Conservation (phyloP, 2,329 filamentous ascomycete genomes). For the Trichoderma sp. region DNA sequence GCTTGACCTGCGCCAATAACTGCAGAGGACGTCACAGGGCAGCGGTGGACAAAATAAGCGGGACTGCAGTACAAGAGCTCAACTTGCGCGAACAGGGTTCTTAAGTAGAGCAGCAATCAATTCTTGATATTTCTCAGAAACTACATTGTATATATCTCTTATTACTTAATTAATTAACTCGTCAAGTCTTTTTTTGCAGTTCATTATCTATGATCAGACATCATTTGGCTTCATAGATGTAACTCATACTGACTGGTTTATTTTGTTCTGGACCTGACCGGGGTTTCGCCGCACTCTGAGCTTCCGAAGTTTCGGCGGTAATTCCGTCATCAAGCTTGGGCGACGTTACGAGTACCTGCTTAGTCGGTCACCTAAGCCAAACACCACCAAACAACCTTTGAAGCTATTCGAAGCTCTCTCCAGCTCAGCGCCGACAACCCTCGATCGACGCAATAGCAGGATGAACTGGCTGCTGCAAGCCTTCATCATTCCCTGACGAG, state of each 20-base stretch:
- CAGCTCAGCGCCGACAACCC: neutral
- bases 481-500: slow-evolving; percentile 1
- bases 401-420: neutral
- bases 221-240: neutral
- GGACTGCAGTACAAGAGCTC: neutral
- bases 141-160: no score
- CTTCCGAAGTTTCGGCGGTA: slow-evolving; percentile 15
- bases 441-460: slow-evolving; percentile 6
- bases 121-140: no score
- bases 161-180: neutral
- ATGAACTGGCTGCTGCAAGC: slow-evolving; percentile 13
- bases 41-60: neutral
- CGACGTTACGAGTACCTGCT: neutral
- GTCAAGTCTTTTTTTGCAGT: neutral
- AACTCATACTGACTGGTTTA: neutral
- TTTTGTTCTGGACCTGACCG: neutral
- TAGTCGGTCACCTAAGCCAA: neutral
- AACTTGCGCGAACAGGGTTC: accelerated
- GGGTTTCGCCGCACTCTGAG: neutral
- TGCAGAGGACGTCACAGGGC: neutral
- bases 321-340: slow-evolving; percentile 14
- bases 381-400: neutral
- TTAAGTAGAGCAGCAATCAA: neutral
- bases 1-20: neutral
- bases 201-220: neutral